Base-by-base conservation (phyloP, 2,329 filamentous ascomycete species). In the Aschersonia sp. region DNA sequence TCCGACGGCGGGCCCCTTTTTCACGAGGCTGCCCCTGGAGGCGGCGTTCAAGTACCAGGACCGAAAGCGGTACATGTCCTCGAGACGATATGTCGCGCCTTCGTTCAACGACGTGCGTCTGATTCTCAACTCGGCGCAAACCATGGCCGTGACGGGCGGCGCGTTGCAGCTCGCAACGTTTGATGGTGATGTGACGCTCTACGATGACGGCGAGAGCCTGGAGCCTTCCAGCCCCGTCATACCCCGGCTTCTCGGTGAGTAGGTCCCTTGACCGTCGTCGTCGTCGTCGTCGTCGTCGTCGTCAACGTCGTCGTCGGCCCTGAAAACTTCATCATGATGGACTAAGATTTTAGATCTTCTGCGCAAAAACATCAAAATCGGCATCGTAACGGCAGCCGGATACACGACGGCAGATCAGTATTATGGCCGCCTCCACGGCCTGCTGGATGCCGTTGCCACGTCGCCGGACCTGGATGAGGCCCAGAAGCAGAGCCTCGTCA, bases 61-160 rank as follows among this genome's bases (percentile, higher is more conserved):
- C 63, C 68, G 75, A 50, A 82, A 82, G 53, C 81, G 92, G 6
- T 85, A 83, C 63, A 98, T 98, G 58, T 94, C 87, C 31, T 87
- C 83, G 2, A 77, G 92, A 30, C 82, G 92, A 51, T 97, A 96
- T 61, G 92, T 98, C 2, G 85, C 90, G 1, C 92, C 92, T 0
- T 94, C 87, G 1, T 98, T 98, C 75, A 98, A 98, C 67, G 92
- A 98, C 61, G 81, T 98, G 50, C 81, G 92, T 2, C 73, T 96
- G 30, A 84, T 94, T 46, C 78, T 98, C 55, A 98, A 98, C 67
- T 92, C 92, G 40, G 89, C 92, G 14, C 92, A 98, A 66, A 74
- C 90, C 51, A 88, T 96, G 81, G 87, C 87, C 40, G 78, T 97
- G n/a, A 83, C 87, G 12, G 79, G 78, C 30, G 82, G 84, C 29